These are phyloP conservation scores for Lactifluus pinguis DNA, from an alignment of 768 basidiomycete genomes.

Conservation along the genomic window DNA sequence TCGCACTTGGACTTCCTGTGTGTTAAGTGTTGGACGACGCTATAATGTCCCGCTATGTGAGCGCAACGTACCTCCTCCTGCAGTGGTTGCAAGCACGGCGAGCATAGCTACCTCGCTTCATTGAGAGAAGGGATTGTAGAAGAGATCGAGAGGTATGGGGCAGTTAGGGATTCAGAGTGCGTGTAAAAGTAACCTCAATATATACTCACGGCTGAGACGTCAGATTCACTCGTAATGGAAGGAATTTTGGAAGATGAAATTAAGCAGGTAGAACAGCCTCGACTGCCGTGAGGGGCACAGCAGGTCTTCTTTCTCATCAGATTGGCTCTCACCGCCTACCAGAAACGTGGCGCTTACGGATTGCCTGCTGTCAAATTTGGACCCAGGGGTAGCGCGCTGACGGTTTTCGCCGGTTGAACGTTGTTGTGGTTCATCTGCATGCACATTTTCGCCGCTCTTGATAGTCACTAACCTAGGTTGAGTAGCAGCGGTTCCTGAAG, in stretches of 20 bases:
- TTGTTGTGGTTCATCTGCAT: neutral
- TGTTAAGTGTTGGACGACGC: neutral
- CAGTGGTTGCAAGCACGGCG: slow-evolving; percentile 30
- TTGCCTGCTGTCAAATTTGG: neutral
- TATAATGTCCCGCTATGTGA: neutral
- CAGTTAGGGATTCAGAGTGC: neutral
- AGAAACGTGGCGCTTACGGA: neutral
- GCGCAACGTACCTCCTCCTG: slow-evolving; percentile 21
- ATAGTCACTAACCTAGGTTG: neutral
- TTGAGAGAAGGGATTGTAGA: neutral
- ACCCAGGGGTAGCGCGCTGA: neutral
- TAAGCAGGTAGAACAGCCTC: neutral
- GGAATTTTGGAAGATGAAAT: neutral
- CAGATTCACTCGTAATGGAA: neutral
- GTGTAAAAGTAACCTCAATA: neutral
- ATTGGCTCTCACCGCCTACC: neutral
- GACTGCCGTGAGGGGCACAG: neutral
- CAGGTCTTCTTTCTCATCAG: neutral
- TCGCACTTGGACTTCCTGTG: slow-evolving; percentile 30
- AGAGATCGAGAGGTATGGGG: neutral
- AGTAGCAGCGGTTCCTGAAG: neutral
- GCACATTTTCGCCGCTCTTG: neutral
- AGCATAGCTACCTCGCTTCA: slow-evolving; percentile 25
- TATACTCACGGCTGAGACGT: neutral
- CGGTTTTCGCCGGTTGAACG: neutral